These are phyloP conservation scores for Kalanchoe fedtschenkoi DNA, from an alignment of 164 flowering plant species.

Conservation along the genomic window DNA sequence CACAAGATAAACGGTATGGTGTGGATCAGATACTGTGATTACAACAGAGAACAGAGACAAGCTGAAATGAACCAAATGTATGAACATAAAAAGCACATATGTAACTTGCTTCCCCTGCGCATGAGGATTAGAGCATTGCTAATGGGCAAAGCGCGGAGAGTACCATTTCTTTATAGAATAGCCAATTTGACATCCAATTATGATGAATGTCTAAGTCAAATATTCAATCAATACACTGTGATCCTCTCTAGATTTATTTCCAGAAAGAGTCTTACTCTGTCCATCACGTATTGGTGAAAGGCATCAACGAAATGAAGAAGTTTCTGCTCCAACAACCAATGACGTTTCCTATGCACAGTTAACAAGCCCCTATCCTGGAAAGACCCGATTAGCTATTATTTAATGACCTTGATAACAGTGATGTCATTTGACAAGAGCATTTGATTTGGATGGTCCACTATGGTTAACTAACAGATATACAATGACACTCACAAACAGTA, in stretches of 20 bases:
- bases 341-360: constrained; percentile 45
- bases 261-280: constrained; percentile 49
- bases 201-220: background rate
- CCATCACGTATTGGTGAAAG: constrained; percentile 99
- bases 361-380: constrained; percentile 52
- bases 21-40: no score
- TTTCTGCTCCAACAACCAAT: constrained; percentile 90
- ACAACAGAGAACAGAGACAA: no score
- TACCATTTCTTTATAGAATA: no score
- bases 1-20: background rate
- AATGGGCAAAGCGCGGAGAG: background rate
- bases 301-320: constrained; percentile 98
- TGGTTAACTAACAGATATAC: background rate
- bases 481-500: background rate
- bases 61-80: background rate
- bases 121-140: background rate
- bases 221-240: background rate
- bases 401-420: background rate
- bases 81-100: background rate
- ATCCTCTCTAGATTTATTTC: background rate
- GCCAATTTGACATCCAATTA: background rate
- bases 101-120: background rate
- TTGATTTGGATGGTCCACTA: no score
- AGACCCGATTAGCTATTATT: background rate
- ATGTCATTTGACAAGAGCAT: background rate